Evolutionary conservation across 805 yeast genomes (phyloP), one percentile per base, ranked within the genome.

Genomic region (Kodamaea jinghongensis): DNA sequence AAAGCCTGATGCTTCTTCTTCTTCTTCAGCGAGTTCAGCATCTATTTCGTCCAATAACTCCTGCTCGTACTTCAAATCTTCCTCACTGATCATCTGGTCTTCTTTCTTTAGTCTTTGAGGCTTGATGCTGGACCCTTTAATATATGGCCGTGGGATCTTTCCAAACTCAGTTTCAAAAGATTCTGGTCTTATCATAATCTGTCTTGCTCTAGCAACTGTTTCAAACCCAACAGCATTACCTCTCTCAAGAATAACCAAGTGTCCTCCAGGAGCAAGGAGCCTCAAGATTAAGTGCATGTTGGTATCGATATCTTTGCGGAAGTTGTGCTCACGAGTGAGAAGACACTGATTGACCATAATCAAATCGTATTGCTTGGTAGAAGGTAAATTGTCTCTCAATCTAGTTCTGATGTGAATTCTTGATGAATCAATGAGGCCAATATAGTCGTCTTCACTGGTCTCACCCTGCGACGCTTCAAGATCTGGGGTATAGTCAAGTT

Each of bases 191-290:
- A 91, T 65, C 76, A 88, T 78, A 3, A 87, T 64, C 58, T 91
- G 96, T 53, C 99, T 73, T 4, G 97, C 96, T 39, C 96, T 71
- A 0, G 96, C 95, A 42, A 89, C 75, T 2, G 79, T 71, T 61
- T 93, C 99, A 55, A 87, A 87, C 0, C 98, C 98, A 23, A 81
- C 55, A 0, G 97, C 87, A 41, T 84, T 86, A 2, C 99, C 99
- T 46, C 96, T 71, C 63, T 93, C 98, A 2, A 90, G 64, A 2
- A 93, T 57, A 1, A 89, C 81, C 9, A 91, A 61, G 43, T 81
- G 81, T 0, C 98, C 99, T 8, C 78, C 77, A 0, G 96, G 96
- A 11, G 78, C 75, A 33, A 90, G 62, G 12, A 85, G 63, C 12
- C 71, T 67, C 16, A 89, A 65, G 25, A 84, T 67, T 43, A 71